phyloP scores from a whole-genome alignment of 805 yeast species.

The Millerozyma acaciae region DNA sequence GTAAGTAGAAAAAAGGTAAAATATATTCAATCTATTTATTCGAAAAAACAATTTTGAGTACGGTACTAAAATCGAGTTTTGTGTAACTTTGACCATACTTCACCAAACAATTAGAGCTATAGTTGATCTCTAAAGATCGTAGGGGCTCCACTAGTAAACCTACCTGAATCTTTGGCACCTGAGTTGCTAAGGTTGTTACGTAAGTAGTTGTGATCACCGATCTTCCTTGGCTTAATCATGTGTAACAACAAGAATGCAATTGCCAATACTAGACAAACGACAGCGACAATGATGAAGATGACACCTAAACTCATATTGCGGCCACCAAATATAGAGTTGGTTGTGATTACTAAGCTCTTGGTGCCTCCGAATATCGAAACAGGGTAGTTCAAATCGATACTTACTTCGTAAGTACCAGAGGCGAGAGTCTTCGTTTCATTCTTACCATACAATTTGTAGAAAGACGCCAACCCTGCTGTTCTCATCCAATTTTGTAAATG shows the following conservation, averaged over 20 bases:
- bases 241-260: constrained; percentile 76
- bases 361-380: constrained; percentile 84
- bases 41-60: neutral
- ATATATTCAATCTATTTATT: too few species aligned
- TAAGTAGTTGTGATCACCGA: constrained; percentile 72
- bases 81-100: constrained; percentile 1
- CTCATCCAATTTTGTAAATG: constrained; percentile 93
- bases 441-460: constrained; percentile 76
- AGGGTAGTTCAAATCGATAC: constrained; percentile 75
- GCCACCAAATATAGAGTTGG: constrained; percentile 83
- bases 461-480: constrained; percentile 89
- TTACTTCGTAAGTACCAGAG: constrained; percentile 67
- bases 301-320: constrained; percentile 81
- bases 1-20: too few species aligned
- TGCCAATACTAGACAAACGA: constrained; percentile 66
- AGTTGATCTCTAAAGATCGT: constrained; percentile 25
- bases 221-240: constrained; percentile 74
- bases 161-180: constrained; percentile 3
- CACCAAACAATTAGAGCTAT: constrained; percentile 9
- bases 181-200: constrained; percentile 21
- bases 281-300: constrained; percentile 81
- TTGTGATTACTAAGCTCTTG: constrained; percentile 75
- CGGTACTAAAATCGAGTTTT: constrained; percentile 1
- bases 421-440: constrained; percentile 55
- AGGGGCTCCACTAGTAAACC: neutral